Evolutionary conservation across 352 stramenopile genomes (phyloP).

Genomic region (Blastocystis hominis): DNA sequence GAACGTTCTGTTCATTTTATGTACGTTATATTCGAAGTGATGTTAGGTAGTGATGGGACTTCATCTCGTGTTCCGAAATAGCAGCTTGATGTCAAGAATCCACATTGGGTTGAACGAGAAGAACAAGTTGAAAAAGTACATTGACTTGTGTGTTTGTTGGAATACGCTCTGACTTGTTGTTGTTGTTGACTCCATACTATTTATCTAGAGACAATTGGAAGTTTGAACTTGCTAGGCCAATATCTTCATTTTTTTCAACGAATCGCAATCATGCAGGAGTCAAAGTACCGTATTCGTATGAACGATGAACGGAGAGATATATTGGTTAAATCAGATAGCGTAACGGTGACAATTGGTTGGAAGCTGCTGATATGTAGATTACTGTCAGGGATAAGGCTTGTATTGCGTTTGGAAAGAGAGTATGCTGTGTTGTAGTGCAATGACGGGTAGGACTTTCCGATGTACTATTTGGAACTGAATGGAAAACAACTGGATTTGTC

Average conservation of each 20-base stretch:
- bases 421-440: background rate
- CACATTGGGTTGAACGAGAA: slow-evolving; percentile 17
- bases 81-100: background rate
- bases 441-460: background rate
- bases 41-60: background rate
- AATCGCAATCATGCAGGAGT: background rate
- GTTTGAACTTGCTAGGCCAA: background rate
- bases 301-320: background rate
- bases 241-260: background rate
- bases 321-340: background rate
- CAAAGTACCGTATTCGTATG: background rate
- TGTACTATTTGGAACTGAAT: background rate
- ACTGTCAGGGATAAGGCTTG: background rate
- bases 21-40: background rate
- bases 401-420: background rate
- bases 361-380: background rate
- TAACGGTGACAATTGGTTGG: background rate
- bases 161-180: background rate
- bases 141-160: background rate
- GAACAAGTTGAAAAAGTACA: background rate
- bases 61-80: background rate
- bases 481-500: background rate
- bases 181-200: background rate
- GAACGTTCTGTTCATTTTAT: background rate
- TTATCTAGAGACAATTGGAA: background rate